Base-by-base conservation (phyloP, 257 asterid species). In the Gentiana macrophylla region DNA sequence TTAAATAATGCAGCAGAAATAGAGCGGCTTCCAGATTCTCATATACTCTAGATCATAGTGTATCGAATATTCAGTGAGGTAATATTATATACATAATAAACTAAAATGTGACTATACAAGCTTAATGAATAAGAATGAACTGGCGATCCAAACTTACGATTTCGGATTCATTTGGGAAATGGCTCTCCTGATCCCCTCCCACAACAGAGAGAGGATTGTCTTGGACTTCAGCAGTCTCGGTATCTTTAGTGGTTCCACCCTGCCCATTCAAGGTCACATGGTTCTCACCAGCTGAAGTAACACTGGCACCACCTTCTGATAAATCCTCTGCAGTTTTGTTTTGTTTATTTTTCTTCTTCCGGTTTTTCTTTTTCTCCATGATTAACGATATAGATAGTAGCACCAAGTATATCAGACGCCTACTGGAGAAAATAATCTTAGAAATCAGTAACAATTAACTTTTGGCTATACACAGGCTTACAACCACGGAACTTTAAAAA, bases 271-370 rank as follows among this genome's bases (percentile, higher is more conserved):
- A 59, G 45, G 54, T 45, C 32, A 37, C 73, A 57, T 55, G 74
- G 60, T 67, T 68, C 53, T 74, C 76, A 62, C 62, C 55, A 60
- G 62, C 57, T 62, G 79, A 72, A 61, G 64, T 36, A 64, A 64
- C 68, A 33, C 73, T 70, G 59, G 76, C 79, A 12, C 56, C 81
- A 58, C 75, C 77, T n/a, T n/a, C n/a, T 50, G 62, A 35, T 50
- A 60, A 79, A 76, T 60, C 70, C 53, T 79, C 92, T 43, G 69
- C 54, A 13, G 56, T 64, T 54, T 64, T 80, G 56, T 69, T 67
- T 55, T 76, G 89, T 74, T 69, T 68, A 57, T 77, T 82, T 71
- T 82, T 87, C 75, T 81, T 86, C 75, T 82, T 87, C 72, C 79
- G 84, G 62, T 62, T 86, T 62, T 64, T 81, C 70, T 68, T 84